phyloP scores from a whole-genome alignment of 495 filamentous ascomycete genomes.

The Neurospora sublineolata region DNA sequence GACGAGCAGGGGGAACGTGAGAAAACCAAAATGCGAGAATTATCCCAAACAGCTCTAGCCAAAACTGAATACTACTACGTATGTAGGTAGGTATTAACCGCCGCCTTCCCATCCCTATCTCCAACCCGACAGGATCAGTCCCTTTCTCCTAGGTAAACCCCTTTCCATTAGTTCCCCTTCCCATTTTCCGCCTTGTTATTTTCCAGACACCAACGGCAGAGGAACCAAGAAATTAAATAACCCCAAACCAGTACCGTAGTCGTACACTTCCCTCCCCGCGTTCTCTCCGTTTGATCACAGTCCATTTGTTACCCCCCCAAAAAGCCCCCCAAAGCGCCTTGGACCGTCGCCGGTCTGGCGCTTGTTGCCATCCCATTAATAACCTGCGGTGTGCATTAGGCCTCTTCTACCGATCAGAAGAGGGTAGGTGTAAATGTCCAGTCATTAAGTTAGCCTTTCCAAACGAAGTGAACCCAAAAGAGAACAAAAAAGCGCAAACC shows the following conservation, averaged over 20 bases:
- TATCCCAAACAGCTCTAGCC: not conserved
- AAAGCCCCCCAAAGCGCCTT: not conserved
- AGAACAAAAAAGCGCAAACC: not conserved
- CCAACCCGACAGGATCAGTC: not conserved
- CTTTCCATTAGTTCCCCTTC: not conserved
- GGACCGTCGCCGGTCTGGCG: not conserved
- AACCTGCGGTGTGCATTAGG: not conserved
- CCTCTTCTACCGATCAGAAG: not conserved
- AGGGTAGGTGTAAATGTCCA: not conserved
- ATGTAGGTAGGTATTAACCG: not conserved
- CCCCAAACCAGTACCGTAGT: not conserved
- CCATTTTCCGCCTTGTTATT: not conserved
- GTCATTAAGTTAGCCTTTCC: conserved; percentile 11
- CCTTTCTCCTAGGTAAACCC: not conserved
- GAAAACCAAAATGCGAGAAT: not conserved
- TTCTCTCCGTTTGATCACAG: not conserved
- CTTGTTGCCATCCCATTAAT: not conserved
- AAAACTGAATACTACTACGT: not conserved
- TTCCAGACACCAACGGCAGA: not conserved
- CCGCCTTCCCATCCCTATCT: not conserved
- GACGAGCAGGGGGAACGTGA: not conserved
- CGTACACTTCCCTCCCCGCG: not conserved
- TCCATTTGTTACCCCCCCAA: not conserved
- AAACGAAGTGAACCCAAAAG: not conserved
- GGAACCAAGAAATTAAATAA: not conserved